Evolutionary conservation across 2,329 filamentous ascomycete species (phyloP).

Genomic region (Monilinia polystroma): DNA sequence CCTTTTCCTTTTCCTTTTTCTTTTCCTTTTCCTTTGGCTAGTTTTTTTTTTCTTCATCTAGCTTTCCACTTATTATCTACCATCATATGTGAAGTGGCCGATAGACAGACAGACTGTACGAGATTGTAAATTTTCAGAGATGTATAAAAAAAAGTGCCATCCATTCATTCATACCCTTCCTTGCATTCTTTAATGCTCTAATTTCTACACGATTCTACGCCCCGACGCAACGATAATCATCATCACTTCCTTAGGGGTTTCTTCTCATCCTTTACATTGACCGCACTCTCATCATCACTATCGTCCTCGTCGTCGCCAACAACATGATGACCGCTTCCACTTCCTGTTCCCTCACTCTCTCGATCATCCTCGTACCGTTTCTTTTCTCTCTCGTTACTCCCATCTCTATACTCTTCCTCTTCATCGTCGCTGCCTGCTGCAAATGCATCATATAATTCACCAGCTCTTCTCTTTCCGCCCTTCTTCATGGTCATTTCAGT

Average conservation of each 20-base stretch:
- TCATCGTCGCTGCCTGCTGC: conserved; percentile 85
- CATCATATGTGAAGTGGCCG: neutral
- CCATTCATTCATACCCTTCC: too few relatives aligned
- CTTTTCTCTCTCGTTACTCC: conserved; percentile 36
- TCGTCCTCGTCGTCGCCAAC: conserved; percentile 51
- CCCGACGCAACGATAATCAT: neutral
- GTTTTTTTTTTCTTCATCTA: neutral
- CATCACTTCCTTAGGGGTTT: conserved; percentile 21
- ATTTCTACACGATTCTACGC: neutral
- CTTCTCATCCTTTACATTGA: conserved; percentile 28
- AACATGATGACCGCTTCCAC: conserved; percentile 47
- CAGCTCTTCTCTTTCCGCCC: conserved; percentile 60
- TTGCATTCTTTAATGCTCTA: neutral
- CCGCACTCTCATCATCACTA: conserved; percentile 42
- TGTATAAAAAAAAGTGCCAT: too few relatives aligned
- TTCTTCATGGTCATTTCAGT: conserved; percentile 50
- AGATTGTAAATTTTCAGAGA: neutral
- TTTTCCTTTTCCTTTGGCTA: neutral
- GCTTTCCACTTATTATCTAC: neutral
- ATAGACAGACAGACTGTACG: neutral
- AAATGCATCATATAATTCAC: conserved; percentile 96
- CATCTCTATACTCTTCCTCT: conserved; percentile 47
- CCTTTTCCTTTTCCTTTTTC: too few relatives aligned
- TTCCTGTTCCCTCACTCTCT: conserved; percentile 39
- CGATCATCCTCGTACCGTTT: conserved; percentile 39